Conservation (phyloP, 768 basidiomycete genomes). For the Hemileccinum impolitum region DNA sequence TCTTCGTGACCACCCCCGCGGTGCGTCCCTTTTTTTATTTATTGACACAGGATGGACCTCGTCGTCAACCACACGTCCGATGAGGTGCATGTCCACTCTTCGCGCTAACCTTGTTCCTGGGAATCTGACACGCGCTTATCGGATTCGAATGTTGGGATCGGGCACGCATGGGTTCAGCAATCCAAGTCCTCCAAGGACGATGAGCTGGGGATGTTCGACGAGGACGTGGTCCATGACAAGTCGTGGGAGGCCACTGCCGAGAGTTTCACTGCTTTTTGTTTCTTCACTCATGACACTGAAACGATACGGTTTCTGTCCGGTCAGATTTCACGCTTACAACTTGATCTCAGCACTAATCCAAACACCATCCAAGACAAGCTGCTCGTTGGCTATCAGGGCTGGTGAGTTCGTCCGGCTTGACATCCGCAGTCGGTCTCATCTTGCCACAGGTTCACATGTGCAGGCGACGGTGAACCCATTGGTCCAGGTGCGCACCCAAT, state of each 20-base stretch:
- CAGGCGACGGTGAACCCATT: slow-evolving; percentile 65
- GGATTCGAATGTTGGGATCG: too few relatives aligned
- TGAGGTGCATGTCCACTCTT: slow-evolving; percentile 38
- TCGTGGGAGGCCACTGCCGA: too few relatives aligned
- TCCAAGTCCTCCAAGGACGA: slow-evolving; percentile 48
- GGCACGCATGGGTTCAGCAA: slow-evolving; percentile 69
- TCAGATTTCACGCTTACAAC: too few relatives aligned
- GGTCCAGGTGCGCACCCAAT: slow-evolving; percentile 44
- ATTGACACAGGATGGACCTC: slow-evolving; percentile 61
- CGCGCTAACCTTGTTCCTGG: background rate
- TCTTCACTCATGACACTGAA: too few relatives aligned
- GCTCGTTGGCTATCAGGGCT: slow-evolving; percentile 85
- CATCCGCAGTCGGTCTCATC: background rate
- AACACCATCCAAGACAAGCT: slow-evolving; percentile 81
- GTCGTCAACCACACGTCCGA: slow-evolving; percentile 74
- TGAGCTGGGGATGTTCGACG: background rate
- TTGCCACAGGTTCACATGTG: slow-evolving; percentile 64
- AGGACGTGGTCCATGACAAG: background rate
- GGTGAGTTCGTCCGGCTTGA: slow-evolving; percentile 42
- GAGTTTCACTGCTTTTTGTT: too few relatives aligned
- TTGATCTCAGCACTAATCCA: slow-evolving; percentile 51
- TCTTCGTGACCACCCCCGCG: background rate
- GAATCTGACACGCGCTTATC: background rate
- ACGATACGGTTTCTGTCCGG: too few relatives aligned
- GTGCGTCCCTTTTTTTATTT: slow-evolving; percentile 8